Evolutionary conservation across 306 rosid genomes (phyloP), one percentile per base, ranked within the genome.

Genomic region (Notholithocarpus densiflorus): DNA sequence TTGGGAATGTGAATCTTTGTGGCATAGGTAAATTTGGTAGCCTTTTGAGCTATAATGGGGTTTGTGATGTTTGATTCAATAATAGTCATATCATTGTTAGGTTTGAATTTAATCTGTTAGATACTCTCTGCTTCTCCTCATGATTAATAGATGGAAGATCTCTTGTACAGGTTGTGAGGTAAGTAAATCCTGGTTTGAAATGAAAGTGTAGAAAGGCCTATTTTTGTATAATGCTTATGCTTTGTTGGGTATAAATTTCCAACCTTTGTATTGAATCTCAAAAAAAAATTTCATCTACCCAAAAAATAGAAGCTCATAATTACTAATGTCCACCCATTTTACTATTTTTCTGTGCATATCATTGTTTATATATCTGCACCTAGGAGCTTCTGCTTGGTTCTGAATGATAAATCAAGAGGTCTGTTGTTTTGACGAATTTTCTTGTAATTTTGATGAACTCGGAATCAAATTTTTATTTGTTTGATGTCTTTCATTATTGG

Each of bases 1-100:
- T 34, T 34, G 4, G 51, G 48, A 64, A 66, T 66, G 48, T 32
- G 6, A 18, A 34, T 32, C n/a, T 66, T 32, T 31, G 6, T 66
- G 14, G 24, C 61, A 23, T 62, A 56, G 55, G 73, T 34, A 60
- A 34, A 48, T 23, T 10, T 68, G 70, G 32, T 19, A 18, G 68
- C 34, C 45, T 53, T 18, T 1, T 24, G 48, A 10, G 75, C 19
- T 21, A 4, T 29, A 51, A 60, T 75, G 43, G 17, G 24, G 15
- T 32, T 21, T 75, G 40, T 81, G 56, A 53, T 76, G 34, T 75
- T 48, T 56, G 29, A 68, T 75, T 75, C 56, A 32, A 69, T 70
- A 32, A 69, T 70, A 56, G 73, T 62, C 59, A 11, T 57, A 59
- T 23, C 29, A 23, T 59, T 59, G 24, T 53, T n/a, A 6, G 65